Evolutionary conservation across 2,329 filamentous ascomycete species (phyloP).

Genomic region (Arthrobotrys iridis): DNA sequence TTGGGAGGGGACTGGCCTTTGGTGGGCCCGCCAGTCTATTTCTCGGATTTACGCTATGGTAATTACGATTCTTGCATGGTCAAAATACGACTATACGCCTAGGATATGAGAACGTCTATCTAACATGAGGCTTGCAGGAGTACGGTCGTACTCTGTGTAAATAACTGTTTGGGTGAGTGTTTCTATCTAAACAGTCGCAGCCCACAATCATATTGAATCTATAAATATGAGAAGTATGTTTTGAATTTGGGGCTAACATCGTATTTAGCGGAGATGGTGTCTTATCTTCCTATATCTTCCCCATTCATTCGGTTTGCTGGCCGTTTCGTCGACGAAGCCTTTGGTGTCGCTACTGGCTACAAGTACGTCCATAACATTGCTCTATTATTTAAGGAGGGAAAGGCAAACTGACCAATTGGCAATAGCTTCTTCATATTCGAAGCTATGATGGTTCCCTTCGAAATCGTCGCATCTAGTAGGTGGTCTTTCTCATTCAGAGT

Average conservation of each 20-base stretch:
- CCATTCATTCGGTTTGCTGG: slow-evolving; percentile 82
- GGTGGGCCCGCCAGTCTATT: slow-evolving; percentile 66
- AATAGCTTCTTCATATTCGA: slow-evolving; percentile 72
- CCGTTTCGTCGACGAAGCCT: slow-evolving; percentile 78
- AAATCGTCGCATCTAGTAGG: slow-evolving; percentile 71
- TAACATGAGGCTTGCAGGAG: slow-evolving; percentile 61
- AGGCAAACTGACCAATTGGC: neutral
- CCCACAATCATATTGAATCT: neutral
- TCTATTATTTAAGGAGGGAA: neutral
- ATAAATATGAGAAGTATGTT: neutral
- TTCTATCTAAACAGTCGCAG: neutral
- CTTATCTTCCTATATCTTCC: slow-evolving; percentile 78
- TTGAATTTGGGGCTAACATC: neutral
- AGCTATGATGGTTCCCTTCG: slow-evolving; percentile 74
- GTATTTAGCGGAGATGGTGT: slow-evolving; percentile 78
- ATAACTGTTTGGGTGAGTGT: slow-evolving; percentile 63
- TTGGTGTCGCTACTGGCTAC: slow-evolving; percentile 77
- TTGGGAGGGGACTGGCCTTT: slow-evolving; percentile 69
- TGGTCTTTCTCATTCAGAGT: neutral
- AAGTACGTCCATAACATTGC: slow-evolving; percentile 65
- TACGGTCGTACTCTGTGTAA: slow-evolving; percentile 70
- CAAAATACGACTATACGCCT: neutral
- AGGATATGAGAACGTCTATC: neutral
- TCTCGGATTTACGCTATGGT: slow-evolving; percentile 70
- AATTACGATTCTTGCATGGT: no score